Conservation (phyloP, 345 rosid species). For the Eucalyptus regnans region DNA sequence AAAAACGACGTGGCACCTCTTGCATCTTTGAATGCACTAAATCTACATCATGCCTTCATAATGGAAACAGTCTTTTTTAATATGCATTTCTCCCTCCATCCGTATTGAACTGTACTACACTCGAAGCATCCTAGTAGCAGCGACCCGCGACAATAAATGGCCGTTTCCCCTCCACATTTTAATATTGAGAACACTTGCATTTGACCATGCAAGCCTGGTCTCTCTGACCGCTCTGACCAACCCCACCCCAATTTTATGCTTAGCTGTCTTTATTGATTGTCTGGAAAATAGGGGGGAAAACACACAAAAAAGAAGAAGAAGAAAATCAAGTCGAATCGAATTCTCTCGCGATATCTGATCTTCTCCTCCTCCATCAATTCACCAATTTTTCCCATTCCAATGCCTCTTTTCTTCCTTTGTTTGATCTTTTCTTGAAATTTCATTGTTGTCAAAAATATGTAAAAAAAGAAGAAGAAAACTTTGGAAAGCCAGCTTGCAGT, state of each 20-base stretch:
- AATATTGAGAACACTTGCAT: not conserved
- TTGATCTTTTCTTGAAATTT: not conserved
- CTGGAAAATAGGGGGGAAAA: not conserved
- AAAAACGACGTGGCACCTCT: not conserved
- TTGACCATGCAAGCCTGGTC: not conserved
- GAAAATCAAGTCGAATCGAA: not conserved
- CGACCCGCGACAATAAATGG: not conserved
- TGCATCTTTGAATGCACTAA: not conserved
- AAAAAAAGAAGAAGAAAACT: not conserved
- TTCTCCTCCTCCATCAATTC: not conserved
- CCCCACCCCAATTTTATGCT: not conserved
- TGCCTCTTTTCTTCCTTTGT: not conserved
- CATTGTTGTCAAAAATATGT: not conserved
- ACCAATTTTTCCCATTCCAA: not conserved
- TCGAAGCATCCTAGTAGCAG: not conserved
- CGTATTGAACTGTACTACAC: not conserved
- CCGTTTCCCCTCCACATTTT: not conserved
- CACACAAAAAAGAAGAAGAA: too few relatives aligned
- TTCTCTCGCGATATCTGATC: not conserved
- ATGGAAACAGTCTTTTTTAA: not conserved
- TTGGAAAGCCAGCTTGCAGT: not conserved
- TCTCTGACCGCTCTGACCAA: not conserved
- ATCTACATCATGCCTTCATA: not conserved
- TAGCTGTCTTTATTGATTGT: not conserved
- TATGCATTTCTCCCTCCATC: not conserved